Conservation (phyloP, 805 yeast genomes). For the Naumovozyma baii region DNA sequence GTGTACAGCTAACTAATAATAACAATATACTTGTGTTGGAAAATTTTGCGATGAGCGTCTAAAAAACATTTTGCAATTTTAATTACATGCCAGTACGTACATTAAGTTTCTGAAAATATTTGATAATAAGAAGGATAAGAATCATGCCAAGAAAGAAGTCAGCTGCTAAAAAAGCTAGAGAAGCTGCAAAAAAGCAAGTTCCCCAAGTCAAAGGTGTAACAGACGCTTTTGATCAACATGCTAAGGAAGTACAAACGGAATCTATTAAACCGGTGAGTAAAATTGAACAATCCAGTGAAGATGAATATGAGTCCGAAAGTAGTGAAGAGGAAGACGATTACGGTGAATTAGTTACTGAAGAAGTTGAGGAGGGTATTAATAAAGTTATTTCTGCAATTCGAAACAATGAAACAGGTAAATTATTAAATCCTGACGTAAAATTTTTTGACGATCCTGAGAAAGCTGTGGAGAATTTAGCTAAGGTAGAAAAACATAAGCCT, state of each 20-base stretch:
- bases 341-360: slow-evolving; percentile 80
- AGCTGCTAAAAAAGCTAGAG: slow-evolving; percentile 62
- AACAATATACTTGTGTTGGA: too few species aligned
- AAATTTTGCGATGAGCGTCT: neutral
- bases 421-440: slow-evolving; percentile 57
- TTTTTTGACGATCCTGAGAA: slow-evolving; percentile 64
- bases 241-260: slow-evolving; percentile 10
- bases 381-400: slow-evolving; percentile 64
- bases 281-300: slow-evolving; percentile 31
- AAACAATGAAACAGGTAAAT: slow-evolving; percentile 46
- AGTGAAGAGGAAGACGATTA: slow-evolving; percentile 76
- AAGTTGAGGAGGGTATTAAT: slow-evolving; percentile 70
- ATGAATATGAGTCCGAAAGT: slow-evolving; percentile 30
- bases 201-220: slow-evolving; percentile 1
- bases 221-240: neutral
- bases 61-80: neutral
- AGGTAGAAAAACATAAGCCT: slow-evolving; percentile 49
- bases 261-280: slow-evolving; percentile 3
- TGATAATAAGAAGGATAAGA: neutral
- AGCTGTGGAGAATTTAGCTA: slow-evolving; percentile 25
- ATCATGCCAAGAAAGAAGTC: slow-evolving; percentile 85
- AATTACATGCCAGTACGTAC: neutral
- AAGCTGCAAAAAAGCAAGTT: slow-evolving; percentile 27
- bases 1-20: too few species aligned
- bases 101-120: too few species aligned